Evolutionary conservation across 163 green algal species (phyloP), one percentile per base, ranked within the genome.

Genomic region (Coccomyxa subellipsoidea): DNA sequence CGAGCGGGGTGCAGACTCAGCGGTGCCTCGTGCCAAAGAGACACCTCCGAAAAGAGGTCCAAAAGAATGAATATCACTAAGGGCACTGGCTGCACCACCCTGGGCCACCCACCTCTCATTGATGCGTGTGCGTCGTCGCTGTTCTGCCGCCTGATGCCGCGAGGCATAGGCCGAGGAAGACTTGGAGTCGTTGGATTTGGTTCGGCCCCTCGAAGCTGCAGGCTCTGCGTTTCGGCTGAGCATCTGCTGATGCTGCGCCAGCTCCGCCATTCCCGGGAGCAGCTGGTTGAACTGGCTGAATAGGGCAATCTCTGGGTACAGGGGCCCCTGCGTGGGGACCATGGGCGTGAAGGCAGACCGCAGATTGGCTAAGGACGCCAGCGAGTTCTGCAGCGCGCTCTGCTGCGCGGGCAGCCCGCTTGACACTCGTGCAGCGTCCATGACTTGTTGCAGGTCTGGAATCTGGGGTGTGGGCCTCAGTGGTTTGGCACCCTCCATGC

Each of bases 111-210:
- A 93, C 92, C 92, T 88, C 47, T 96, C 92, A 79, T 96, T 96
- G 81, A 96, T 96, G 31, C 92, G 81, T 29, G 86, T 93, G 21
- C 92, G 86, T 23, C 92, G 80, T 2, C 92, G 86, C 80, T 94
- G 90, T 83, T 96, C 92, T 23, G 92, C 92, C 39, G 88, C 88
- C 77, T 94, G 90, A 70, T 93, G 85, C 7, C 76, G 77, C 12
- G 77, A 81, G 40, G 77, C 77, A 40, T 81, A 81, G 40, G 77
- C 77, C 29, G 40, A 75, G n/a, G 77, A 81, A 34, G 31, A 38
- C 77, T 81, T 81, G 40, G 75, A 69, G 75, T 38, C 35, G 37
- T 37, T 27, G 27, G 37, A n/a, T 37, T 66, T 79, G 54, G 47
- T 66, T 54, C 78, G 32, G 54, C 36, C 54, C 10, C 77, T 40